Base-by-base conservation (phyloP, 2,329 filamentous ascomycete species). In the Hawksworthiomyces lignivorus region DNA sequence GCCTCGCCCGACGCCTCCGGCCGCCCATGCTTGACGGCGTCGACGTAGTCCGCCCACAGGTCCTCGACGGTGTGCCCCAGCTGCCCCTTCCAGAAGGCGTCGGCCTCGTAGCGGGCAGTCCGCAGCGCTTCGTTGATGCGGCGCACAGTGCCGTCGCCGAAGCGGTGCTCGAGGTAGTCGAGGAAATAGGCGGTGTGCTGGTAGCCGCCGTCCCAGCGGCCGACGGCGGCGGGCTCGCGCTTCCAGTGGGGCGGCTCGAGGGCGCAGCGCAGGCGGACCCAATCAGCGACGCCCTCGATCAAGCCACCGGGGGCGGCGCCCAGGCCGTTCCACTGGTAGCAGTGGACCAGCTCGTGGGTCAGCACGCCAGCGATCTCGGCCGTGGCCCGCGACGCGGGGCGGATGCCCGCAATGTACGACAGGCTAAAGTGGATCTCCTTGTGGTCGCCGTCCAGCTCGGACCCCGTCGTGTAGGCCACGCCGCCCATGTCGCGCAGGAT, bases 261-360 rank as follows among this genome's bases (percentile, higher is more conserved):
- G 0, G 73, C 75, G 37, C 81, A 81, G 49, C 77, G 79, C 47
- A 97, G 65, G 3, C 90, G 75, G 19, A 97, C 89, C 77, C 87
- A 97, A 63, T 97, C 92, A 17, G 90, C 90, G 40, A 97, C 78
- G 1, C 90, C 90, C 62, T 97, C 90, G 43, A 94, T 82, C 35
- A 97, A 62, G 0, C 92, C 92, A 1, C 82, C 82, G 0, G 84
- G 84, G 32, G 78, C 77, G 5, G 65, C 66, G 2, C 69, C 71
- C 17, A 53, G 66, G 2, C 71, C 83, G 52, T 87, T 82, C 62
- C 86, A 84, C 62, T 97, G 90, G 64, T 84, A 94, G 64, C 88
- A 96, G 65, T 97, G 92, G 12, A 97, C 90, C 48, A 96, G 81
- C 63, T 97, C 90, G 59, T 97, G 90, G 2, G 84, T 83, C 17